phyloP scores from a whole-genome alignment of 306 rosid species.

The Lagenaria siceraria region DNA sequence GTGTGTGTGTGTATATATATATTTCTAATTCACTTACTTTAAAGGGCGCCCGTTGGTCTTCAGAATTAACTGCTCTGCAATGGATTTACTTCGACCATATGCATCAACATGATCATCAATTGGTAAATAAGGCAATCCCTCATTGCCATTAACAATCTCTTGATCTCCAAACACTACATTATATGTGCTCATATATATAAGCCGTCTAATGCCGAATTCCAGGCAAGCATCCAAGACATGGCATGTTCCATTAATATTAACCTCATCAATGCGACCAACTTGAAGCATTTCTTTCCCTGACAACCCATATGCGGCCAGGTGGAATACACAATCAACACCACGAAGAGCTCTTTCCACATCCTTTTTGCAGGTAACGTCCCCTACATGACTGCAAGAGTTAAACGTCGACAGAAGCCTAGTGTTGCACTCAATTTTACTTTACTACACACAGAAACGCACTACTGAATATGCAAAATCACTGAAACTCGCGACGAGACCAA shows the following conservation, averaged over 20 bases:
- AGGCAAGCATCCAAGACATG: slow-evolving; percentile 67
- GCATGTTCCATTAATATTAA: slow-evolving; percentile 78
- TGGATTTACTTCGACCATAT: slow-evolving; percentile 72
- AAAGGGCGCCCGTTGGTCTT: slow-evolving; percentile 64
- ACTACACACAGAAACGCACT: background rate
- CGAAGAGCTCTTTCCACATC: slow-evolving; percentile 64
- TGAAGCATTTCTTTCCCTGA: slow-evolving; percentile 95
- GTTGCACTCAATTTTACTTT: background rate
- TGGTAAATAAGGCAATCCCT: slow-evolving; percentile 64
- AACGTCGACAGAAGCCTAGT: background rate
- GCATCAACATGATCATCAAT: slow-evolving; percentile 63
- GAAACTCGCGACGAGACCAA: background rate
- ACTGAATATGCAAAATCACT: background rate
- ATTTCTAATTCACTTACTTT: slow-evolving; percentile 17
- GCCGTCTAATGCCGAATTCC: slow-evolving; percentile 46
- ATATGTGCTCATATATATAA: slow-evolving; percentile 74
- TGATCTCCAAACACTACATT: slow-evolving; percentile 81
- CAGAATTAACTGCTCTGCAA: slow-evolving; percentile 83
- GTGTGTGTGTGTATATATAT: background rate
- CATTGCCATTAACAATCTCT: slow-evolving; percentile 59
- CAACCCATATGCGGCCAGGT: slow-evolving; percentile 75
- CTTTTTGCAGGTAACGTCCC: slow-evolving; percentile 46
- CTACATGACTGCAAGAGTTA: slow-evolving; percentile 22
- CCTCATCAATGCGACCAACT: slow-evolving; percentile 58
- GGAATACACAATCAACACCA: slow-evolving; percentile 77